Evolutionary conservation across 2,329 filamentous ascomycete genomes (phyloP), one percentile per base, ranked within the genome.

Genomic region (Fusarium sp.): DNA sequence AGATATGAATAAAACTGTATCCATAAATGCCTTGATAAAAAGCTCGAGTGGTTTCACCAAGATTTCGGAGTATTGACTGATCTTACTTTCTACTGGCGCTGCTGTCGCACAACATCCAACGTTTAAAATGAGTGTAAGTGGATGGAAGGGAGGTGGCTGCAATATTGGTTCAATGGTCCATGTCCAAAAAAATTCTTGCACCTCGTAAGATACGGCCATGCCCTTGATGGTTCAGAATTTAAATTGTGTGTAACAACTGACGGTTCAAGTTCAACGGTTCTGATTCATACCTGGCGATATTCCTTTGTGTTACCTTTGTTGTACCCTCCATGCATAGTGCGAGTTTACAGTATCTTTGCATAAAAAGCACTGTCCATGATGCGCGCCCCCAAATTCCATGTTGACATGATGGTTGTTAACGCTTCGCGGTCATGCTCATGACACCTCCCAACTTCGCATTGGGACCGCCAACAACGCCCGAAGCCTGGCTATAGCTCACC

Each of bases 21-120:
- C 15, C 36, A 48, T 51, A 62, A 30, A 45, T 36, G 44, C 51
- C 30, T 45, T 45, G 36, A 62, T 61, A 53, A 47, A 45, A 69
- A 41, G 45, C 22, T 48, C 53, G 22, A 44, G 30, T 9, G 47
- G 73, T 71, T 66, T 44, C 66, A 75, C 64, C 39, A 60, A 32
- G 28, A 35, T 41, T 53, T 54, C 39, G 53, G 50, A 72, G 44
- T 68, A 77, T 75, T 78, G 65, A 60, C 56, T 45, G 56, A 72
- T 59, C 32, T 72, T 50, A 30, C 39, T 63, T 70, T 30, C 65
- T 62, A 56, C 63, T 62, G 63, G 63, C 56, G 55, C 62, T 65
- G 66, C 70, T 51, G 72, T 77, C 13, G 65, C 47, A 77, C 75
- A 47, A 54, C 59, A 65, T 65, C 55, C 48, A 72, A 54, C 56